These are phyloP conservation scores for Alisma plantagoaquatica DNA, from an alignment of 106 monocot genomes.

Conservation along the genomic window DNA sequence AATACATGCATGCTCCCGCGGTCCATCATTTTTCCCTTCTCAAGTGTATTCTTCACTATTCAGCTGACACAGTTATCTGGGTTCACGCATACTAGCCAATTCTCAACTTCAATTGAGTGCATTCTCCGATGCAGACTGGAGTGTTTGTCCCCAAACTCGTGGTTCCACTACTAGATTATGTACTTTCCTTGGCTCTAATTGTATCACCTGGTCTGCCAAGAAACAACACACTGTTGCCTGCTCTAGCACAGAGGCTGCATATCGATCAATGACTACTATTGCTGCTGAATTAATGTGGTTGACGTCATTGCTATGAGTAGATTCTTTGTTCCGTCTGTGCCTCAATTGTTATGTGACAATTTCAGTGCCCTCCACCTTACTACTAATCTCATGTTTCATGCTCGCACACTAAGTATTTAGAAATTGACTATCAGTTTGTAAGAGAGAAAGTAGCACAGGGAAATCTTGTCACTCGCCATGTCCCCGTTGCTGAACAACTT, in stretches of 20 bases:
- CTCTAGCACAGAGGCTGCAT: not conserved
- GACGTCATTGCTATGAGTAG: not conserved
- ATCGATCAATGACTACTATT: not conserved
- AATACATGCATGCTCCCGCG: not conserved
- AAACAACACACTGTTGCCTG: not conserved
- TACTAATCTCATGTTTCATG: not conserved
- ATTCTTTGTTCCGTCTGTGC: not conserved
- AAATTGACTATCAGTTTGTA: too few relatives aligned
- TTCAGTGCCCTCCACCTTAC: not conserved
- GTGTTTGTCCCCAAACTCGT: not conserved
- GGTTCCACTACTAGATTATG: too few relatives aligned
- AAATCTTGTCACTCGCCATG: not conserved
- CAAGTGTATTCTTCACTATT: not conserved
- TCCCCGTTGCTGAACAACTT: not conserved
- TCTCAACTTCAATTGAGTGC: not conserved
- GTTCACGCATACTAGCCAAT: not conserved
- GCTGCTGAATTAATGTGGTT: not conserved
- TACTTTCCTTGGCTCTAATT: too few relatives aligned
- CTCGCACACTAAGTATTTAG: not conserved
- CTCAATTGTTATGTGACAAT: not conserved
- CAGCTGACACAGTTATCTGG: not conserved
- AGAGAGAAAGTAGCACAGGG: not conserved
- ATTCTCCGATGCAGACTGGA: not conserved
- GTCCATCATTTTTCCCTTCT: not conserved
- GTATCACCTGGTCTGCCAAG: not conserved